Evolutionary conservation across 2,329 filamentous ascomycete species (phyloP).

Genomic region (Hypomyces rosellus): DNA sequence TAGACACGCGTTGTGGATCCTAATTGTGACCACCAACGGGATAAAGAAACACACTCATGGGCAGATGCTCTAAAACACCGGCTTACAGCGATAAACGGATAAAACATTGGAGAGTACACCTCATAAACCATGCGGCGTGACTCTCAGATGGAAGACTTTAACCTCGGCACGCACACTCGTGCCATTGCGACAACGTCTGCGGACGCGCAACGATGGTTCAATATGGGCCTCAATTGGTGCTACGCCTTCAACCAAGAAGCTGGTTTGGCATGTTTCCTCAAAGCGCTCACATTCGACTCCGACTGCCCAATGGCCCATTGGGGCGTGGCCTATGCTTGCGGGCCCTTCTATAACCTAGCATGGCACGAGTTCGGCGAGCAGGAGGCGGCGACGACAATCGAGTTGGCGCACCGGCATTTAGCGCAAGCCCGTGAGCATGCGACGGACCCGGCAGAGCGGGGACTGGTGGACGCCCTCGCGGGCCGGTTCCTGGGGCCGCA

Average conservation of each 20-base stretch:
- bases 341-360: slow-evolving; percentile 68
- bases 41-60: too few species aligned
- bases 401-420: background rate
- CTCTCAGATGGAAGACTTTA: slow-evolving; percentile 2
- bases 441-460: slow-evolving; percentile 1
- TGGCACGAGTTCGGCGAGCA: slow-evolving; percentile 38
- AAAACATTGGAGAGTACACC: background rate
- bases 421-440: background rate
- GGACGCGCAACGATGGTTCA: slow-evolving; percentile 55
- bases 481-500: background rate
- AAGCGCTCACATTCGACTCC: slow-evolving; percentile 46
- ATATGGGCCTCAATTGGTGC: slow-evolving; percentile 59
- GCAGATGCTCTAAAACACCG: background rate
- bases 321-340: slow-evolving; percentile 61
- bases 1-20: background rate
- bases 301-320: slow-evolving; percentile 57
- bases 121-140: background rate
- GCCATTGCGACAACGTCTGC: slow-evolving; percentile 42
- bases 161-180: slow-evolving; percentile 48
- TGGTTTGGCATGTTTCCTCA: slow-evolving; percentile 52
- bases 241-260: slow-evolving; percentile 68
- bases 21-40: too few species aligned
- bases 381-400: background rate
- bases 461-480: slow-evolving; percentile 1
- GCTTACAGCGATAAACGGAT: background rate